Conservation (phyloP, 305 asterid genomes). For the Solanum hybrid region DNA sequence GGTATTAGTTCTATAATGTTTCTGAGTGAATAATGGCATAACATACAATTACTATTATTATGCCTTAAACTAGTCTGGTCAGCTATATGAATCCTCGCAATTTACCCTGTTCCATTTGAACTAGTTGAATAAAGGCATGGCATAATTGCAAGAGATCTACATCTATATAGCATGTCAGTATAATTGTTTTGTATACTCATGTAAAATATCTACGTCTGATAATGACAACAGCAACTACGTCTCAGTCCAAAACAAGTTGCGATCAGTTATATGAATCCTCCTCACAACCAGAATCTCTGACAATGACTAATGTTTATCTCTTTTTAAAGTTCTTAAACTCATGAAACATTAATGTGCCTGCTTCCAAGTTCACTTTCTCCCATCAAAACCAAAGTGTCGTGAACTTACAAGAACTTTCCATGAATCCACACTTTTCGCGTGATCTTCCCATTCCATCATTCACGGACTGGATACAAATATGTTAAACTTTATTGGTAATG, state of each 20-base stretch:
- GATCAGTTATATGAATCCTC: background rate
- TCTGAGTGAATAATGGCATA: background rate
- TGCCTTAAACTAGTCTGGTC: background rate
- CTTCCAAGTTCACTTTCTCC: background rate
- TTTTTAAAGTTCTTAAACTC: background rate
- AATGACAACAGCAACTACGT: background rate
- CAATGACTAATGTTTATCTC: background rate
- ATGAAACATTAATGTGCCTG: background rate
- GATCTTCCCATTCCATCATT: constrained; percentile 52
- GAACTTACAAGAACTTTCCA: constrained; percentile 43
- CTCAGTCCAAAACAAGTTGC: background rate
- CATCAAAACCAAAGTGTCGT: background rate
- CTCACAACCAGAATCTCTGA: background rate
- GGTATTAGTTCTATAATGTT: background rate
- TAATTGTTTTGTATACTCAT: background rate
- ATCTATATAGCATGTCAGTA: background rate
- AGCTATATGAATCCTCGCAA: background rate
- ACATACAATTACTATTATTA: background rate
- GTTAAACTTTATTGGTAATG: background rate
- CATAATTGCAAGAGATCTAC: background rate
- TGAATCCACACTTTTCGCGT: constrained; percentile 67
- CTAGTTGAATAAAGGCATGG: background rate
- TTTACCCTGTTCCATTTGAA: background rate
- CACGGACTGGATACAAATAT: constrained; percentile 32
- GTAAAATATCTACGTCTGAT: background rate